Evolutionary conservation across 495 filamentous ascomycete genomes (phyloP), one percentile per base, ranked within the genome.

Genomic region (Daldinia vernicosa): DNA sequence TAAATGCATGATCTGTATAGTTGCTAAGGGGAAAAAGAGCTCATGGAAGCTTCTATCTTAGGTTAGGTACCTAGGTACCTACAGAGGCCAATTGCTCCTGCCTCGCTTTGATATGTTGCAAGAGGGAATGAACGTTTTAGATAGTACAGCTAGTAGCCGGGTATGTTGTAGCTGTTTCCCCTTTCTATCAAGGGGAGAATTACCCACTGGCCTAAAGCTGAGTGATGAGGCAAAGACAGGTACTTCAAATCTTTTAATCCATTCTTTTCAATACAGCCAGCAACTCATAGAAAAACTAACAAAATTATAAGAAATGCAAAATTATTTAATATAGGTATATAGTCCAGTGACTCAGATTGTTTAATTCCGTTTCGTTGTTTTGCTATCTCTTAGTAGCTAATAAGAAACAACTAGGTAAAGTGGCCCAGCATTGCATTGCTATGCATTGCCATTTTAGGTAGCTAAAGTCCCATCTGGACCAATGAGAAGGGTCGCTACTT

Each of bases 391-490:
- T n/a, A n/a, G n/a, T n/a, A 32, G 27, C 27, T 5, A 5, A 28
- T 28, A 28, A 28, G 0, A 28, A 5, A 6, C 27, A 28, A 28
- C 27, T 0, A 28, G 27, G 27, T 2, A 28, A 32, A 32, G 7
- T 32, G 11, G 33, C 33, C 14, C 33, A 12, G 3, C 5, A 35
- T 14, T 47, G 30, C 1, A 69, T 53, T 63, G 12, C 66, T 53
- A 26, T 47, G 30, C 1, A 69, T 53, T 63, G 12, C 66, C 59
- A 26, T 50, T 58, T 69, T 63, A 33, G 66, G 66, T 63, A 47
- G 43, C 19, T 11, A 32, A 39, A 22, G n/a, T 19, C 59, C 15
- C 32, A 43, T 40, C 12, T 55, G 27, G 33, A 32, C 59, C 66
- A 69, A 69, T 69, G 26, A 58, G 66, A 63, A 45, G 39, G 28